Evolutionary conservation across 345 rosid genomes (phyloP).

Genomic region (Acer negundo): DNA sequence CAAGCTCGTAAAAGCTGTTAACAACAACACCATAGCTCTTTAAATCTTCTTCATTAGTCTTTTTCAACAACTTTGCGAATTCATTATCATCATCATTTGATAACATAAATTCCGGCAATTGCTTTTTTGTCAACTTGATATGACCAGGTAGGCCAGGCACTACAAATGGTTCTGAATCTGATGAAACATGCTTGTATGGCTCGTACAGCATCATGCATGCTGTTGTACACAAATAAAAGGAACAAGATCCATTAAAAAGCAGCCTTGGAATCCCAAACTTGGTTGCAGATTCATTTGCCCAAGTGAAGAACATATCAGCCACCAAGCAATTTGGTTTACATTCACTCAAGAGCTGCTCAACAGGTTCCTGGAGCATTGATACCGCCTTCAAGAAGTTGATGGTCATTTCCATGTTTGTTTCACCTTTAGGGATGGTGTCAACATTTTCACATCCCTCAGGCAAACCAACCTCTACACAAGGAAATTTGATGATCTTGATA

Average conservation of each 20-base stretch:
- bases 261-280: too few relatives aligned
- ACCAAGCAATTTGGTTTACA: too few relatives aligned
- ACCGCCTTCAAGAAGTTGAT: conserved; percentile 29
- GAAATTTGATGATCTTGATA: conserved; percentile 39
- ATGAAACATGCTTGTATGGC: conserved; percentile 28
- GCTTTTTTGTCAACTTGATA: conserved; percentile 29
- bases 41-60: conserved; percentile 21
- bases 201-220: background rate
- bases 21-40: conserved; percentile 38
- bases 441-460: conserved; percentile 45
- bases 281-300: too few relatives aligned
- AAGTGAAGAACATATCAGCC: too few relatives aligned
- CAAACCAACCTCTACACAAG: conserved; percentile 41
- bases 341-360: too few relatives aligned
- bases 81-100: conserved; percentile 1
- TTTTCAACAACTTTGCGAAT: background rate
- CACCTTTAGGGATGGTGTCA: conserved; percentile 18
- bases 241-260: too few relatives aligned
- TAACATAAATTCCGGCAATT: conserved; percentile 6
- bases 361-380: too few relatives aligned
- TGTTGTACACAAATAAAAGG: conserved; percentile 15
- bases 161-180: conserved; percentile 32
- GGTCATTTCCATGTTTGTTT: conserved; percentile 1
- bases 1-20: too few relatives aligned
- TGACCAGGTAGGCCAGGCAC: conserved; percentile 37